Evolutionary conservation across 371 early-diverging fungal species (phyloP).

Genomic region (Apophysomyces ossiformis): DNA sequence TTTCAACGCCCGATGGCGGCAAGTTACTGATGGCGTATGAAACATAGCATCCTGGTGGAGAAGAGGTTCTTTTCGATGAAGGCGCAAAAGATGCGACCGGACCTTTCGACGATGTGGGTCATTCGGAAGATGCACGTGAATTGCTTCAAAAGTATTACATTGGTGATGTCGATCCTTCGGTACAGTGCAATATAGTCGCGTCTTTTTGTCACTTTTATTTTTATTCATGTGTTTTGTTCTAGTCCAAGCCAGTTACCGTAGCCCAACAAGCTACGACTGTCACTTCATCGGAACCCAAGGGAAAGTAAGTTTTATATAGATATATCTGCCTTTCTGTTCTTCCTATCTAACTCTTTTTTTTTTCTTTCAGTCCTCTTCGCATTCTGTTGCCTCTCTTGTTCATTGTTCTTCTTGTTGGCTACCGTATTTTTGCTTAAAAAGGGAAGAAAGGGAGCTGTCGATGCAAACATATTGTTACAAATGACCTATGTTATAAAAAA

Average conservation of each 20-base stretch:
- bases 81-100: constrained; percentile 90
- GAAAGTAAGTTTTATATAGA: constrained; percentile 44
- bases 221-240: constrained; percentile 15
- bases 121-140: constrained; percentile 91
- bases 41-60: constrained; percentile 86
- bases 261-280: constrained; percentile 14
- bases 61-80: constrained; percentile 78
- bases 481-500: too few relatives aligned
- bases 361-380: constrained; percentile 41
- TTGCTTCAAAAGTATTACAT: constrained; percentile 72
- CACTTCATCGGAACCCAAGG: constrained; percentile 33
- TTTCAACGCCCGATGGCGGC: background rate
- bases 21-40: background rate
- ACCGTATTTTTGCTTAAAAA: constrained; percentile 32
- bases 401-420: constrained; percentile 34
- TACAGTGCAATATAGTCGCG: constrained; percentile 25
- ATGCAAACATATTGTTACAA: background rate
- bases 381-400: constrained; percentile 38
- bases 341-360: background rate
- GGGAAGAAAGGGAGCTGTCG: background rate
- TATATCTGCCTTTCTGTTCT: background rate
- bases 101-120: constrained; percentile 96
- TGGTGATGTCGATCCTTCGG: constrained; percentile 73
- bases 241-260: constrained; percentile 44
- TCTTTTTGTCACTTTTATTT: background rate